These are phyloP conservation scores for Kwoniella heveanensis DNA, from an alignment of 768 basidiomycete genomes.

Conservation along the genomic window DNA sequence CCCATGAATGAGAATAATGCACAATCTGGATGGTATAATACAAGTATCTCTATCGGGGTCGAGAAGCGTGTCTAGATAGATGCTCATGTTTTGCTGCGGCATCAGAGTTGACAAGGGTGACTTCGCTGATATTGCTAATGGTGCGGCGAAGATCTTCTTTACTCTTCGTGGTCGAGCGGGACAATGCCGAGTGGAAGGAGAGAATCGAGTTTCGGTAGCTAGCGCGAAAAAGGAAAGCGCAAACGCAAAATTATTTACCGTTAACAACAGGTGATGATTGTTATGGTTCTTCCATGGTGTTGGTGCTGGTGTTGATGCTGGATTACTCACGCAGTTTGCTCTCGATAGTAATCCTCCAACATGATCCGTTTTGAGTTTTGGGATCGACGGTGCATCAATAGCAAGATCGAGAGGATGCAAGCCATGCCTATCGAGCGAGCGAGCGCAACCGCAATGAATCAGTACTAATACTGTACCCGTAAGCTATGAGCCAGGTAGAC, in stretches of 20 bases:
- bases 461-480: no score
- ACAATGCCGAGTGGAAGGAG: conserved; percentile 33
- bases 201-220: conserved; percentile 39
- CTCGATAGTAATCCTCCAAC: conserved; percentile 34
- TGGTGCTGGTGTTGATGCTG: no score
- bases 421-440: conserved; percentile 30
- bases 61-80: no score
- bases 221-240: background rate
- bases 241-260: no score
- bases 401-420: conserved; percentile 19
- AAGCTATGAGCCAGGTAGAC: no score
- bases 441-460: no score
- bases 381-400: conserved; percentile 26
- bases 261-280: no score
- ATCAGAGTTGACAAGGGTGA: conserved; percentile 9
- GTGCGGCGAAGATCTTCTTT: conserved; percentile 3
- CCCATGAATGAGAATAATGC: no score
- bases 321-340: conserved; percentile 31
- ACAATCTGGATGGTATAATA: no score
- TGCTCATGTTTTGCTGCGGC: background rate
- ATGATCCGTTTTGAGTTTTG: conserved; percentile 15
- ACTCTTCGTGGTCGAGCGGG: background rate
- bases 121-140: conserved; percentile 21
- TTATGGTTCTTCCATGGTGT: no score
- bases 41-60: no score